Percentiles rank a stretch among this genome's conserved stretches.
Evolutionary conservation across 768 basidiomycete genomes (phyloP).

Genomic region (Boletus rubescentipes): DNA sequence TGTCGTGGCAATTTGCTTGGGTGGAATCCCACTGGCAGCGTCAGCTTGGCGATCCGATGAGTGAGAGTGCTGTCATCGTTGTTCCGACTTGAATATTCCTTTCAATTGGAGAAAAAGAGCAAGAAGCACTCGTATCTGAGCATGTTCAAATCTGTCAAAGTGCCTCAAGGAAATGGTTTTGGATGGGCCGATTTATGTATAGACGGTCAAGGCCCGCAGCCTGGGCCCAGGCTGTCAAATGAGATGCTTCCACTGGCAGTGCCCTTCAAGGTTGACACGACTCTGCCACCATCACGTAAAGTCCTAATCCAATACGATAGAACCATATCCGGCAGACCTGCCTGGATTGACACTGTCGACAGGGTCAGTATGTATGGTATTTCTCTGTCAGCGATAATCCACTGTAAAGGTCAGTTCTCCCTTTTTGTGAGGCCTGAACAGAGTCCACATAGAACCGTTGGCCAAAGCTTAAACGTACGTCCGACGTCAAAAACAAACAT

Average conservation of each 20-base stretch:
- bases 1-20: too few relatives aligned
- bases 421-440: neutral
- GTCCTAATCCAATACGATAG: too few relatives aligned
- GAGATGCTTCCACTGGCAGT: neutral
- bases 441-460: too few relatives aligned
- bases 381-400: neutral
- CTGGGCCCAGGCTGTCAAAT: neutral
- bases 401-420: neutral
- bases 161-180: too few relatives aligned
- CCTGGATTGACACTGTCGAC: neutral
- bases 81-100: too few relatives aligned
- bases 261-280: neutral
- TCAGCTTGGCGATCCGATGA: too few relatives aligned
- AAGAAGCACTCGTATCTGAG: too few relatives aligned
- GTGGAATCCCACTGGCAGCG: too few relatives aligned
- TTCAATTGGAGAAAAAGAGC: too few relatives aligned
- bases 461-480: neutral
- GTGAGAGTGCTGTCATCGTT: too few relatives aligned
- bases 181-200: neutral
- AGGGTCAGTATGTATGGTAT: neutral
- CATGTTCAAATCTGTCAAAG: too few relatives aligned
- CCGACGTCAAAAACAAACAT: neutral
- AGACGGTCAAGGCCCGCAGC: neutral
- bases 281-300: too few relatives aligned
- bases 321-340: neutral